Evolutionary conservation across 371 early-diverging fungal genomes (phyloP), one percentile per base, ranked within the genome.

Genomic region (Gilbertella persicaria): DNA sequence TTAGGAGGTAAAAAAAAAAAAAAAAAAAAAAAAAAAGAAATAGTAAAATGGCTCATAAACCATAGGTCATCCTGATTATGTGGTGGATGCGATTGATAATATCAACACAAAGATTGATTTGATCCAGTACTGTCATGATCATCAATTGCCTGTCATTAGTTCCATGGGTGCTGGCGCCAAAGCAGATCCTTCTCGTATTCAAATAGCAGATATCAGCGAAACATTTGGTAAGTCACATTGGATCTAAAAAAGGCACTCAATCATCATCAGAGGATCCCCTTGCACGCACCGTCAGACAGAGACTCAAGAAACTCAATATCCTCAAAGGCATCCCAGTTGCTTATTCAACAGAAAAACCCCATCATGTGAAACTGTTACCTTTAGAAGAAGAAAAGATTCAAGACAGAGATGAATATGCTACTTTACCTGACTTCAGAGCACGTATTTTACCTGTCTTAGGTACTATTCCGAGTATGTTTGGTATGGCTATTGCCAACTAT

Each of bases 141-240:
- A 84, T 58, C 67, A 80, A 2, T 56, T 96, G 10, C 76, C 71
- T 16, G 86, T 96, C 7, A 87, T 97, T 17, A 85, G 92, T 29
- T 90, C 95, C 5, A 97, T 95, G 95, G 97, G 96, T 2, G 92
- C 97, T 2, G 97, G 95, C 17, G 93, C 92, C 49, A 97, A 97
- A 65, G 86, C 92, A 1, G 96, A 97, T 61, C 93, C 97, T 5
- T 89, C 95, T 20, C 84, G 92, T 3, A 87, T 97, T 39, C 96
- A 95, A 71, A 89, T 97, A 49, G 90, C 94, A 25, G 98, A 97
- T 64, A 94, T 97, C 45, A 85, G 90, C 53, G 90, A 93, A 36
- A 95, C 98, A 0, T 87, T 87, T 67, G 92, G 90, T 87, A 80
- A 63, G 24, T n/a, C n/a, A n/a, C n/a, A n/a, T n/a, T n/a, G n/a